A percentile compares a stretch with the other conserved stretches of the same genome.
phyloP scores from a whole-genome alignment of 345 rosid genomes.

The Euclidium syriacum region DNA sequence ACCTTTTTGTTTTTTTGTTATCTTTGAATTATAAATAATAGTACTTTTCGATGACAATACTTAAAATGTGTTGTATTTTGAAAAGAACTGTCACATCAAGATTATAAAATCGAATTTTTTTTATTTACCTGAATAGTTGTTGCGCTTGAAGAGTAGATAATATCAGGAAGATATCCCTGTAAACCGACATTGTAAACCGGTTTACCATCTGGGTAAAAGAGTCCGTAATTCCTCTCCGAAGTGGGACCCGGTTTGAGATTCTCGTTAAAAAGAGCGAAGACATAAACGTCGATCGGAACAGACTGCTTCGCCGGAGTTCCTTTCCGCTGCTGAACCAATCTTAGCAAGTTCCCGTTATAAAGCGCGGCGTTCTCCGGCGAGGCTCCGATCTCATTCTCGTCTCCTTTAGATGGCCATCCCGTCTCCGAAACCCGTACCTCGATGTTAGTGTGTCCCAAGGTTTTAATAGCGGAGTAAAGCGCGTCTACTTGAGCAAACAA shows the following conservation, averaged over 20 bases:
- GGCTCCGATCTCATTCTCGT: conserved; percentile 69
- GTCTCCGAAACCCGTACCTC: conserved; percentile 82
- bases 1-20: no score
- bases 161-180: conserved; percentile 59
- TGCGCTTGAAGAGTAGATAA: conserved; percentile 37
- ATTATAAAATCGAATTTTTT: not conserved
- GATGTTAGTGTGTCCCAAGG: conserved; percentile 62
- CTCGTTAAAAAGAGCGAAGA: conserved; percentile 92
- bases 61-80: not conserved
- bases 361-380: conserved; percentile 63
- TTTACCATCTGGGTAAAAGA: conserved; percentile 72
- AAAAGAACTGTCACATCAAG: not conserved
- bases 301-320: conserved; percentile 80
- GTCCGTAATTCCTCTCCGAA: conserved; percentile 91
- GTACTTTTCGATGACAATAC: no score
- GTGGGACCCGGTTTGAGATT: conserved; percentile 77
- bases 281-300: conserved; percentile 57
- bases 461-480: conserved; percentile 68
- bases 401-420: conserved; percentile 97
- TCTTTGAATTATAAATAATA: no score
- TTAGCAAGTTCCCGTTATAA: conserved; percentile 65
- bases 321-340: conserved; percentile 43
- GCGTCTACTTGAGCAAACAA: conserved; percentile 93
- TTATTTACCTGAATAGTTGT: conserved; percentile 40
- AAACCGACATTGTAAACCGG: conserved; percentile 76